Conservation (phyloP, 164 flowering plant species). For the Cinnamomum micranthum region DNA sequence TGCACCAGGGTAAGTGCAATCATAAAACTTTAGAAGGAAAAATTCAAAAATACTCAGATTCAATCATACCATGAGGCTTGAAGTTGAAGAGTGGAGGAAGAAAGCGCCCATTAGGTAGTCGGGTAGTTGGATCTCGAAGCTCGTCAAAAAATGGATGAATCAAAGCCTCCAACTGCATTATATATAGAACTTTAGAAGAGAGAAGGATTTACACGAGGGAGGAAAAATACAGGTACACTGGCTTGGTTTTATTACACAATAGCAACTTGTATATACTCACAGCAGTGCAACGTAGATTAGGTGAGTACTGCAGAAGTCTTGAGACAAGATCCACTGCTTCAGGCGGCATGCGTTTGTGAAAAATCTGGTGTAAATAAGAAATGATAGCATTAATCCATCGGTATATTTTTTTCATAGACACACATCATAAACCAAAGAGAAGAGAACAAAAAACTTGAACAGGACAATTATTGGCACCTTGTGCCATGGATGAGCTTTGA, state of each 20-base stretch:
- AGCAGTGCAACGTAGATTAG: constrained; percentile 54
- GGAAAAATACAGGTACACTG: neutral
- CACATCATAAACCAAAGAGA: neutral
- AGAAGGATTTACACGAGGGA: neutral
- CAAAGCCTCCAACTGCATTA: constrained; percentile 65
- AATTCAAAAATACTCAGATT: neutral
- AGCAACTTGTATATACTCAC: constrained; percentile 27
- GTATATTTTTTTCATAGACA: neutral
- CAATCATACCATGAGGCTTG: constrained; percentile 53
- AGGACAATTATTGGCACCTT: constrained; percentile 33
- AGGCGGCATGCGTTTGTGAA: constrained; percentile 65
- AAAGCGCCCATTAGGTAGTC: constrained; percentile 68
- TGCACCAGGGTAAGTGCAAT: neutral
- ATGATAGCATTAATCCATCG: neutral
- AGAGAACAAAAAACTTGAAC: neutral
- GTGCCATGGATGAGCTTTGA: constrained; percentile 70
- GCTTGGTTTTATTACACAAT: neutral
- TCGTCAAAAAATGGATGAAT: constrained; percentile 77
- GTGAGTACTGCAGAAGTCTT: constrained; percentile 55
- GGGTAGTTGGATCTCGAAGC: constrained; percentile 64
- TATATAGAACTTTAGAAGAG: neutral
- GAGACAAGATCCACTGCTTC: constrained; percentile 66
- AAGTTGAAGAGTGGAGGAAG: constrained; percentile 81
- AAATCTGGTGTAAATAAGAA: constrained; percentile 30
- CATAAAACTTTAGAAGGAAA: neutral